Conservation (phyloP, 371 early-diverging fungal genomes). For the Mucor velutinosus region DNA sequence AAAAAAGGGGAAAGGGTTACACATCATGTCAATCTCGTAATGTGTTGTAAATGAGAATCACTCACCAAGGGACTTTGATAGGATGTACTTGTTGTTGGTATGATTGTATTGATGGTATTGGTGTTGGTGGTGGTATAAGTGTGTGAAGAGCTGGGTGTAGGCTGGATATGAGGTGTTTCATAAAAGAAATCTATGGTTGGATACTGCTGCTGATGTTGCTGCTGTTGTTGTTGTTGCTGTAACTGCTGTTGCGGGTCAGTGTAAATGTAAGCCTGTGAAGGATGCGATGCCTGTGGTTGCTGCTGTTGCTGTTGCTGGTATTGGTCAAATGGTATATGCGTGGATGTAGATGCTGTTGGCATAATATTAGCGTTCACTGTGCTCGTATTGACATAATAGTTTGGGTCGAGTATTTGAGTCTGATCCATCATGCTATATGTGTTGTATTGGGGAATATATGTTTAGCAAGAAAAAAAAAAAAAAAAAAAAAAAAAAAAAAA, state of each 20-base stretch:
- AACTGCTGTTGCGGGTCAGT: conserved; percentile 1
- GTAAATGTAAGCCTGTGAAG: conserved; percentile 1
- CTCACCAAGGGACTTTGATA: conserved; percentile 19
- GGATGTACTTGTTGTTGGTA: background rate
- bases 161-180: conserved; percentile 11
- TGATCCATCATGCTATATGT: background rate
- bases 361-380: conserved; percentile 5
- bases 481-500: background rate
- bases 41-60: background rate
- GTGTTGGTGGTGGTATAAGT: conserved; percentile 5
- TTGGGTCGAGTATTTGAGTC: conserved; percentile 7
- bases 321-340: conserved; percentile 1
- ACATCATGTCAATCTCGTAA: background rate
- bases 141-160: background rate
- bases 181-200: conserved; percentile 17
- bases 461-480: background rate
- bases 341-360: background rate
- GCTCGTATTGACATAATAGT: conserved; percentile 5
- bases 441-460: background rate
- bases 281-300: background rate
- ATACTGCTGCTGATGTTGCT: conserved; percentile 1
- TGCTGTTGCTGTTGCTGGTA: conserved; percentile 10
- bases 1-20: background rate
- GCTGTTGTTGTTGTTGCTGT: conserved; percentile 4
- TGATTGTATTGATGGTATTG: conserved; percentile 2